Percentiles rank a stretch among this genome's conserved stretches.
Conservation (phyloP, 2,329 filamentous ascomycete genomes). For the Massarina eburnea region DNA sequence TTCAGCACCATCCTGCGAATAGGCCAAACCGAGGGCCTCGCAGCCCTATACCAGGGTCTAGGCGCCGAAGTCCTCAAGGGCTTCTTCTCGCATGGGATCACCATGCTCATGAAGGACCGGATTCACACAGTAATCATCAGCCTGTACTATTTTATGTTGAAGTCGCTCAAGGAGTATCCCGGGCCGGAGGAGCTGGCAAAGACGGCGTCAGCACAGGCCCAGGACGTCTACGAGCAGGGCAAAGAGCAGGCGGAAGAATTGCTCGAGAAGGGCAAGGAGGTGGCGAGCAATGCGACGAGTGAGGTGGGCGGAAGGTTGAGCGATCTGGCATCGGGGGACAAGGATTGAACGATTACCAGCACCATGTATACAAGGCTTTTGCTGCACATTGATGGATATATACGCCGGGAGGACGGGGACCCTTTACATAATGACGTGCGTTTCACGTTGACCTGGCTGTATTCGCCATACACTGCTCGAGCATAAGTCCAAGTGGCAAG, state of each 20-base stretch:
- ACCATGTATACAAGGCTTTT: slow-evolving; percentile 1
- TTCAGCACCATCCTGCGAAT: slow-evolving; percentile 64
- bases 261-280: slow-evolving; percentile 29
- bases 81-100: slow-evolving; percentile 82
- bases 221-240: slow-evolving; percentile 35
- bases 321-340: slow-evolving; percentile 15
- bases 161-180: slow-evolving; percentile 45
- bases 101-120: slow-evolving; percentile 82
- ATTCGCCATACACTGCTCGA: not conserved
- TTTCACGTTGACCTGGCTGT: slow-evolving; percentile 8
- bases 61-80: slow-evolving; percentile 76
- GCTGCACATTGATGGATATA: slow-evolving; percentile 1
- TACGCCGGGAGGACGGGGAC: slow-evolving; percentile 5
- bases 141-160: slow-evolving; percentile 68
- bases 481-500: too few species aligned
- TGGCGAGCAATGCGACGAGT: slow-evolving; percentile 12
- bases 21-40: slow-evolving; percentile 64
- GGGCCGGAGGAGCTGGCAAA: slow-evolving; percentile 44
- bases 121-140: slow-evolving; percentile 73
- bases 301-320: slow-evolving; percentile 20
- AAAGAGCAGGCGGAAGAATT: slow-evolving; percentile 33
- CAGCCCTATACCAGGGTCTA: slow-evolving; percentile 74
- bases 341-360: slow-evolving; percentile 11
- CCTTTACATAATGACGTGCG: not conserved
- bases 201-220: slow-evolving; percentile 30